Base-by-base conservation (phyloP, 2,329 filamentous ascomycete species). In the Aureobasidium pullulans region DNA sequence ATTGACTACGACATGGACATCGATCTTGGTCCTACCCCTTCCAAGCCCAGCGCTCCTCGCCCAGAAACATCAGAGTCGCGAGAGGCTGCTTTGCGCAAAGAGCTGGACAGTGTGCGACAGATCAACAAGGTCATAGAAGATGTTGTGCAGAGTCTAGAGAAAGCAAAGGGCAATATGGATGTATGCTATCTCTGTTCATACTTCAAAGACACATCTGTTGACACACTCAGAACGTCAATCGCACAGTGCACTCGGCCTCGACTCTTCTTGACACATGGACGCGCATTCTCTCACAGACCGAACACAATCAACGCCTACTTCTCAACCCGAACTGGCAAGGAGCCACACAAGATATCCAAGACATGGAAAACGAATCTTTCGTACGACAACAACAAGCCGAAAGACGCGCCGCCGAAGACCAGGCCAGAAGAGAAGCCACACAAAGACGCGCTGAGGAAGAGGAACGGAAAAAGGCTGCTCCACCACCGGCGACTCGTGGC, bases 261-360 rank as follows among this genome's bases (percentile, higher is more conserved):
- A 89, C 88, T 1, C 82, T 99, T 13, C 84, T 99, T 34, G 91
- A 95, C 67, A 96, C 92, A 15, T 99, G 93, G 93, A 96, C 91
- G 8, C 86, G 91, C 56, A 96, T 99, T 65, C 83, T 99, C 11
- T 94, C 90, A 6, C 94, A 99, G 73, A 96, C 94, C 4, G 94
- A 99, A 74, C 94, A 99, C 75, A 97, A 96, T 70, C 92, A 97
- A 72, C 86, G 94, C 28, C 79, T 99, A 53, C 87, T 99, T 46
- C 80, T 97, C 47, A 88, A 96, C 69, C 89, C 90, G 1, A 80
- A 84, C 61, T 99, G 93, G 91, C 87, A 93, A 69, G 94, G 94
- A 60, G 89, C 92, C 31, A 89, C 84, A 4, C 85, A 92, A 68
- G 94, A 99, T 74, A 75, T 96, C 40, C 80, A 84, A n/a, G 90